These are phyloP conservation scores for Candolleomyces aberdarensis DNA, from an alignment of 768 basidiomycete species.

Conservation along the genomic window DNA sequence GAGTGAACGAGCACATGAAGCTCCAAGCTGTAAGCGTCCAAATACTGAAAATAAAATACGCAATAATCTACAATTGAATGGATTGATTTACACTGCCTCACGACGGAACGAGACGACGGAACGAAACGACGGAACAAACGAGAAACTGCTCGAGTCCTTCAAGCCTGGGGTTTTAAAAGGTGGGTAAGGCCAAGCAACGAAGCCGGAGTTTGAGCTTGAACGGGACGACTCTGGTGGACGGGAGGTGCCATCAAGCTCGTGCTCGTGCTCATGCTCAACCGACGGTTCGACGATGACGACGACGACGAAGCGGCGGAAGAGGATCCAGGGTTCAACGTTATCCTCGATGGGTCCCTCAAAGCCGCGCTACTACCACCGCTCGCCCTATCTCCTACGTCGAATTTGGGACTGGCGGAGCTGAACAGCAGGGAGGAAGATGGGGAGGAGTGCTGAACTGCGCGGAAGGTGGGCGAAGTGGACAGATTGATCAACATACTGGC, in stretches of 20 bases:
- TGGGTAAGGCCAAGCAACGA: conserved; percentile 25
- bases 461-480: conserved; percentile 36
- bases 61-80: too few relatives aligned
- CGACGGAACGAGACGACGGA: too few relatives aligned
- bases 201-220: conserved; percentile 26
- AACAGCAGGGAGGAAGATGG: background rate
- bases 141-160: background rate
- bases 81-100: too few relatives aligned
- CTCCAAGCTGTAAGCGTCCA: too few relatives aligned
- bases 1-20: too few relatives aligned
- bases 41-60: too few relatives aligned
- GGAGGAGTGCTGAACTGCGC: conserved; percentile 12
- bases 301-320: background rate
- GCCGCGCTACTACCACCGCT: background rate
- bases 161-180: background rate
- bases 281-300: background rate
- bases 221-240: background rate
- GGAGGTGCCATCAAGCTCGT: background rate
- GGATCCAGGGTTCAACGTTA: background rate
- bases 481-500: conserved; percentile 68
- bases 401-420: background rate
- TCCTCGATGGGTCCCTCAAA: background rate
- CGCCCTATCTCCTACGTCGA: background rate
- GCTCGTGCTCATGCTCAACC: too few relatives aligned
- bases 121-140: too few relatives aligned